Base-by-base conservation (phyloP, 2,329 filamentous ascomycete genomes). In the Fusarium globosum region DNA sequence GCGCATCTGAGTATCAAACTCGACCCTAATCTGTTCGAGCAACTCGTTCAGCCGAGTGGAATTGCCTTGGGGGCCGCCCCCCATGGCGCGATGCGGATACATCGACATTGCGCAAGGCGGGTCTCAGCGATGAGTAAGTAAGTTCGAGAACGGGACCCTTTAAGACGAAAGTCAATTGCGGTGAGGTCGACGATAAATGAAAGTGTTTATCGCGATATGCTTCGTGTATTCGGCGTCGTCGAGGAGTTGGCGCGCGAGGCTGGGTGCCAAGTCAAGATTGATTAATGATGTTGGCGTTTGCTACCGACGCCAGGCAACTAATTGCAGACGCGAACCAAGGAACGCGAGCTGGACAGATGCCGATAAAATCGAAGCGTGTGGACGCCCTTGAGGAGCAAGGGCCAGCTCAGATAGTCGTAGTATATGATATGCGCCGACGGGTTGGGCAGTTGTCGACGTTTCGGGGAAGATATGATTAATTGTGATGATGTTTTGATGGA, bases 41-140 rank as follows among this genome's bases (percentile, higher is more conserved):
- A 98, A 90, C 87, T 99, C 96, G 76, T 93, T 94, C 78, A 98
- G 88, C 76, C 96, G 94, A 77, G 86, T 88, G 57, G 83, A 83
- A 76, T 85, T 88, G 71, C 81, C 82, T 33, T 84, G 85, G 84
- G 93, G 92, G 75, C 90, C 91, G 74, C 87, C 89, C 75, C 91
- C 92, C 89, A 97, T 93, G 82, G 92, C 93, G 81, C 94, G 94
- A 87, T 97, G 95, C 79, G 93, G 93, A 84, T 97, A 97, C 94
- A 98, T 97, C 63, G 89, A 90, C 89, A 91, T 91, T 69, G 76
- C 75, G 76, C 72, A 67, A 67, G 59, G 72, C 61, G 49, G 66
- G 69, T 72, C 68, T 74, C 63, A 52, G 71, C 45, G 61, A 74
- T 63, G 63, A 67, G 18, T 62, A 65, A 48, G 12, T 61, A 64